A percentile compares a stretch with the other conserved stretches of the same genome.
Evolutionary conservation across 805 yeast genomes (phyloP).

Genomic region (Helenozyma rhizophorensis): DNA sequence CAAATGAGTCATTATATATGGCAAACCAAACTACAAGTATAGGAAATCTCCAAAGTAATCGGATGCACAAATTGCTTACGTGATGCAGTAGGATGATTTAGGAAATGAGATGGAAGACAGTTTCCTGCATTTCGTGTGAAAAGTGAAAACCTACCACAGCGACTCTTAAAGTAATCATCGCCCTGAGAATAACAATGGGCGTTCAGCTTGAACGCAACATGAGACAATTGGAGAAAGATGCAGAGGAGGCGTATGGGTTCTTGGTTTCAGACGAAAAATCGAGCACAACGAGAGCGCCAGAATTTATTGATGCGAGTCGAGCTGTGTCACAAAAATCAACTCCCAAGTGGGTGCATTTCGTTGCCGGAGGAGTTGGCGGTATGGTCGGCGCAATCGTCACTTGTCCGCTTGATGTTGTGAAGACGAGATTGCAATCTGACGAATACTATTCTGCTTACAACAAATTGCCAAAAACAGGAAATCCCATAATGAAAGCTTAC

Average conservation of each 20-base stretch:
- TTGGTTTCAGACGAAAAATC: constrained; percentile 72
- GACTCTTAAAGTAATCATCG: background rate
- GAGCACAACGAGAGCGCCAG: constrained; percentile 44
- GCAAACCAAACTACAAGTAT: too few relatives aligned
- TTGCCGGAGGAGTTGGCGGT: constrained; percentile 94
- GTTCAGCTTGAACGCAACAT: background rate
- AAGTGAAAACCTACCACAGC: too few relatives aligned
- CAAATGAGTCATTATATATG: constrained; percentile 25
- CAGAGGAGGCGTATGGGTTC: constrained; percentile 54
- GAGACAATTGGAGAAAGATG: constrained; percentile 43
- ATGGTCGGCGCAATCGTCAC: constrained; percentile 96
- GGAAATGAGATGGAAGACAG: too few relatives aligned
- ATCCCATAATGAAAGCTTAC: constrained; percentile 41
- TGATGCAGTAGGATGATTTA: too few relatives aligned
- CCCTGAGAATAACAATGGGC: background rate
- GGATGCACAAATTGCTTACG: too few relatives aligned
- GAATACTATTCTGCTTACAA: constrained; percentile 60
- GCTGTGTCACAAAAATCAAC: constrained; percentile 10
- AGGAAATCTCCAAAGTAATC: too few relatives aligned
- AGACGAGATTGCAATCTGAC: constrained; percentile 91
- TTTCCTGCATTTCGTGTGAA: too few relatives aligned
- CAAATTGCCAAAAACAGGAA: constrained; percentile 37
- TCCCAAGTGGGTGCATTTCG: constrained; percentile 66
- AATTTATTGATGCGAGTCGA: constrained; percentile 17
- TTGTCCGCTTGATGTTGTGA: constrained; percentile 93